phyloP scores from a whole-genome alignment of 441 rosid species.

The Cnidoscolus chayamansa region DNA sequence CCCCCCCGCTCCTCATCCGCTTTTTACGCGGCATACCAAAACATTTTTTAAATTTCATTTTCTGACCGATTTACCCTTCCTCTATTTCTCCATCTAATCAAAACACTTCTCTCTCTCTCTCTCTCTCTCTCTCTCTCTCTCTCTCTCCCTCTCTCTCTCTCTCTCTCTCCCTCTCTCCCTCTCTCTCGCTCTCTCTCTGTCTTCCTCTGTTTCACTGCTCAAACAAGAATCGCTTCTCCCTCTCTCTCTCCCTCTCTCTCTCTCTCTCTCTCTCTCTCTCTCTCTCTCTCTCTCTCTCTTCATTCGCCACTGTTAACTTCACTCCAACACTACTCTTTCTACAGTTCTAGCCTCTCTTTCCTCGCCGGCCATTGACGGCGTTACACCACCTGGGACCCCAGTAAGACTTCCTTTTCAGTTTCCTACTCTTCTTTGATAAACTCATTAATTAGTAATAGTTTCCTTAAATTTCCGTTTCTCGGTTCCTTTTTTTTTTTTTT shows the following conservation, averaged over 20 bases:
- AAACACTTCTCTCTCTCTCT: too few species aligned
- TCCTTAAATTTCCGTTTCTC: neutral
- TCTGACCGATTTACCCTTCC: constrained; percentile 12
- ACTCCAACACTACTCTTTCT: too few species aligned
- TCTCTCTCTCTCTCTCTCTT: neutral
- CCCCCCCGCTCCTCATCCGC: constrained; percentile 19
- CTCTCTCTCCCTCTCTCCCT: too few species aligned
- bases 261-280: too few species aligned
- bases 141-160: too few species aligned
- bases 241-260: neutral
- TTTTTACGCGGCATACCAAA: constrained; percentile 17
- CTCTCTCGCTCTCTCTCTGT: too few species aligned
- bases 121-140: too few species aligned
- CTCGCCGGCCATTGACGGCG: constrained; percentile 40
- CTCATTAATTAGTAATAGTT: too few species aligned
- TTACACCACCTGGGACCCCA: constrained; percentile 18
- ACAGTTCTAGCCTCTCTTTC: neutral
- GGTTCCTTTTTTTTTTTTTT: neutral
- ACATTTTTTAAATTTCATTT: neutral
- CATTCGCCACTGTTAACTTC: neutral
- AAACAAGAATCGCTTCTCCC: too few species aligned
- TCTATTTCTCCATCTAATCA: neutral
- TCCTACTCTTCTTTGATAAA: neutral
- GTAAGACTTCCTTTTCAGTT: neutral
- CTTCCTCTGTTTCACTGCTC: too few species aligned